Percentiles rank a stretch among this genome's conserved stretches.
Conservation (phyloP, 2,329 filamentous ascomycete genomes). For the Aureobasidium zeae region DNA sequence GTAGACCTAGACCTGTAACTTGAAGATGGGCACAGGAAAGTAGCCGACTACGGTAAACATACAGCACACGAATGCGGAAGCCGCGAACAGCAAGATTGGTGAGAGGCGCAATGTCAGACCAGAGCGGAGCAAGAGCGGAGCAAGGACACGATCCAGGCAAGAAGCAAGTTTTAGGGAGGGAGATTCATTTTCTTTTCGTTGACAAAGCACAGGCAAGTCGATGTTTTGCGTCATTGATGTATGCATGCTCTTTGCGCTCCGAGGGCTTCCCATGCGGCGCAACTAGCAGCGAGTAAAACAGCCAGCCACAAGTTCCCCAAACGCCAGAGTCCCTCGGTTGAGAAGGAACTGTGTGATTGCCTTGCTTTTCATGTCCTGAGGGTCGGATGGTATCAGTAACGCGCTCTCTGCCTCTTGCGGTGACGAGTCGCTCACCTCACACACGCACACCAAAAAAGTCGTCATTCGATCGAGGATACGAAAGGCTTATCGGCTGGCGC, state of each 20-base stretch:
- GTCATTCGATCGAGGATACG: not conserved
- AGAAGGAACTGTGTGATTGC: not conserved
- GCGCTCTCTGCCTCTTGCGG: not conserved
- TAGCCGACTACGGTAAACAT: not conserved
- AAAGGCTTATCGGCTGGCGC: constrained; percentile 49
- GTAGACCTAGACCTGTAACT: no score
- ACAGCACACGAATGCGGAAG: not conserved
- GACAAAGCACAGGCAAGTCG: constrained; percentile 9
- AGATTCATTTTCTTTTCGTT: constrained; percentile 14
- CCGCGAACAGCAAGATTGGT: no score
- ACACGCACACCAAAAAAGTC: not conserved
- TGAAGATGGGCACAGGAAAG: not conserved
- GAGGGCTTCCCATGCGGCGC: not conserved
- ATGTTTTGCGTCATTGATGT: constrained; percentile 1
- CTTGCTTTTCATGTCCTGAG: constrained; percentile 8
- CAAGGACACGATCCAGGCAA: no score
- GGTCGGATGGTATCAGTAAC: not conserved
- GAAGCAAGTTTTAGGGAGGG: not conserved
- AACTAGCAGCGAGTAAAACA: not conserved
- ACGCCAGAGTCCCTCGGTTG: not conserved
- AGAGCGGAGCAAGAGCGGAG: no score
- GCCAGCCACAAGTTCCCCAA: constrained; percentile 4
- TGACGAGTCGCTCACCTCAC: constrained; percentile 11
- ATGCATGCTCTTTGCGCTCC: constrained; percentile 9
- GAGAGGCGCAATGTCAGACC: not conserved